Evolutionary conservation across 768 basidiomycete species (phyloP), one percentile per base, ranked within the genome.

Genomic region (Mycena sanguinolenta): DNA sequence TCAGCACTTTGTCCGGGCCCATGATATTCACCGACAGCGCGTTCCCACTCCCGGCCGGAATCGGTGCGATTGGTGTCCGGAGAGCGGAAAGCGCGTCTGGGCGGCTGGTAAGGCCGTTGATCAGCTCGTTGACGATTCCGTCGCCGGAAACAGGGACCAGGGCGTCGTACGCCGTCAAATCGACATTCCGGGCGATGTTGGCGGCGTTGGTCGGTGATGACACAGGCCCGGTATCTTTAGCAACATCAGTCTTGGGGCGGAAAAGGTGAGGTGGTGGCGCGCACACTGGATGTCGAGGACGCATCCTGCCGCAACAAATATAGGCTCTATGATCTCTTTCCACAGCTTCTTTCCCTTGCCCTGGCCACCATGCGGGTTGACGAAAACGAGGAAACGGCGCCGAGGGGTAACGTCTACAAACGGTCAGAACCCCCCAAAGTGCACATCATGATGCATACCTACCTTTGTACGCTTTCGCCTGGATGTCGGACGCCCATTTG

Each of bases 1-100:
- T n/a, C n/a, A n/a, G n/a, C n/a, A n/a, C n/a, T n/a, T n/a, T n/a
- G n/a, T n/a, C n/a, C n/a, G n/a, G n/a, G n/a, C 95, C 95, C 25
- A 95, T 79, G 21, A 96, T 78, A 74, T 95, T 95, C 28, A 96
- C 77, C 27, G 91, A 86, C 27, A 92, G 80, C 3, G 89, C 95
- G 72, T 96, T 96, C 5, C 92, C 95, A 16, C 93, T 93, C 3
- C 95, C 95, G 19, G 92, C 90, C 6, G 95, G 94, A 75, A 96
- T 89, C 4, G 92, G 94, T 0, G 90, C 89, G 28, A 97, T 80
- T 2, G 95, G 94, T 32, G 90, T 89, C 52, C 77, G 77, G 65
- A 96, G 87, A 0, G 92, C 95, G 54, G 82, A 84, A 42, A 82
- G 77, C 2, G 91, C 88, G 39, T 90, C 82, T 32, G 82, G 79